Percentiles rank a stretch among this genome's conserved stretches.
Evolutionary conservation across 768 basidiomycete genomes (phyloP).

Genomic region (Leucocoprinus leucothites): DNA sequence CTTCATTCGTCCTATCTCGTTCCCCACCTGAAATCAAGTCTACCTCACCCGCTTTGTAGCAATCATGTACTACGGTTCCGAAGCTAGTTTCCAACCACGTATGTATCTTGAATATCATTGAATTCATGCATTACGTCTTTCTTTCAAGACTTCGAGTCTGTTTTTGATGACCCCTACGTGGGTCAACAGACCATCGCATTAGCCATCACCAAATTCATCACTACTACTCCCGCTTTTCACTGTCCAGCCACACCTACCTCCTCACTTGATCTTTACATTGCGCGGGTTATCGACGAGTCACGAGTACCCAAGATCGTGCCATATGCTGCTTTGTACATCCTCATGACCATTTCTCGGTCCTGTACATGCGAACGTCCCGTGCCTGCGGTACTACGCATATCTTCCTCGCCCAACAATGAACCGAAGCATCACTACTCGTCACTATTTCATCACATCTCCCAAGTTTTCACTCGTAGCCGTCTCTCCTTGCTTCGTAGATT

Average conservation of each 20-base stretch:
- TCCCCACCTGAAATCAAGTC: too few species aligned
- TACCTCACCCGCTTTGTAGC: too few species aligned
- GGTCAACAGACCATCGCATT: too few species aligned
- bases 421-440: neutral
- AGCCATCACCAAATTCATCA: too few species aligned
- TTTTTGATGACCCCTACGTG: constrained; percentile 21
- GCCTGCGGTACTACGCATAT: neutral
- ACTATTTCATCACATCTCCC: neutral
- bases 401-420: neutral
- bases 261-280: neutral
- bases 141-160: neutral
- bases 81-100: too few species aligned
- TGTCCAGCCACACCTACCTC: too few species aligned
- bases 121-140: neutral
- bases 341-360: neutral
- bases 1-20: too few species aligned
- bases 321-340: neutral
- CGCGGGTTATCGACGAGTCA: neutral
- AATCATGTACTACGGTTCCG: too few species aligned
- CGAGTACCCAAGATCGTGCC: neutral
- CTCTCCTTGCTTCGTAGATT: neutral
- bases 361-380: neutral
- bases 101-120: neutral
- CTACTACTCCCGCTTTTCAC: too few species aligned
- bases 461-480: neutral